A percentile compares a stretch with the other conserved stretches of the same genome.
These are phyloP conservation scores for Vaccinium corymbosum DNA, from an alignment of 148 eudicot species.

Conservation along the genomic window DNA sequence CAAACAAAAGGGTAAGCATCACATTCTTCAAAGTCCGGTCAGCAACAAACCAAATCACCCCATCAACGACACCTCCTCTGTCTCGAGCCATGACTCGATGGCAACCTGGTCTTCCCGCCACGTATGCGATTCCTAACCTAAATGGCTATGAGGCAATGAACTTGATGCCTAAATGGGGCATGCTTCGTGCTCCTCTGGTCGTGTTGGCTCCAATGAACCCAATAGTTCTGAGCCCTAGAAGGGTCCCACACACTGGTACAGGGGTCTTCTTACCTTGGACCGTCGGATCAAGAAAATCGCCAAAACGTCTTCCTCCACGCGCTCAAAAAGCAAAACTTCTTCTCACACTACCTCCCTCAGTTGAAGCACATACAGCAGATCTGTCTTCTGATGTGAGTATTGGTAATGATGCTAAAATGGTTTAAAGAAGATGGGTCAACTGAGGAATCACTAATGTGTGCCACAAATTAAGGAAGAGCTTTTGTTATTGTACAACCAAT, in stretches of 20 bases:
- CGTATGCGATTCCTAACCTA: conserved; percentile 33
- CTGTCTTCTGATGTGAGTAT: conserved; percentile 30
- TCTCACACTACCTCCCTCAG: conserved; percentile 42
- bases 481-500: conserved; percentile 19
- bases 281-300: conserved; percentile 50
- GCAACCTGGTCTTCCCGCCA: conserved; percentile 58
- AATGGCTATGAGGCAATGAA: conserved; percentile 34
- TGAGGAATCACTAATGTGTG: neutral
- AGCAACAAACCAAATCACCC: conserved; percentile 32
- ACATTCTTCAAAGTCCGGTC: conserved; percentile 73
- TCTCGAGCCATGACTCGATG: conserved; percentile 57
- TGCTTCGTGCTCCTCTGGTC: conserved; percentile 49
- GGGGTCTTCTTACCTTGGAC: conserved; percentile 95
- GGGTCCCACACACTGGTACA: conserved; percentile 59
- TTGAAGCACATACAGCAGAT: conserved; percentile 33
- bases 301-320: conserved; percentile 83
- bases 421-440: conserved; percentile 15
- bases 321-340: conserved; percentile 53
- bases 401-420: conserved; percentile 14
- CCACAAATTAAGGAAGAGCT: neutral
- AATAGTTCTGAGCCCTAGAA: conserved; percentile 45
- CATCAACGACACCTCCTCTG: conserved; percentile 28
- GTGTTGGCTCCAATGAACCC: conserved; percentile 66
- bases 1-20: conserved; percentile 66
- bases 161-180: conserved; percentile 59